phyloP scores from a whole-genome alignment of 768 basidiomycete genomes.

The Tylopilus sp. region DNA sequence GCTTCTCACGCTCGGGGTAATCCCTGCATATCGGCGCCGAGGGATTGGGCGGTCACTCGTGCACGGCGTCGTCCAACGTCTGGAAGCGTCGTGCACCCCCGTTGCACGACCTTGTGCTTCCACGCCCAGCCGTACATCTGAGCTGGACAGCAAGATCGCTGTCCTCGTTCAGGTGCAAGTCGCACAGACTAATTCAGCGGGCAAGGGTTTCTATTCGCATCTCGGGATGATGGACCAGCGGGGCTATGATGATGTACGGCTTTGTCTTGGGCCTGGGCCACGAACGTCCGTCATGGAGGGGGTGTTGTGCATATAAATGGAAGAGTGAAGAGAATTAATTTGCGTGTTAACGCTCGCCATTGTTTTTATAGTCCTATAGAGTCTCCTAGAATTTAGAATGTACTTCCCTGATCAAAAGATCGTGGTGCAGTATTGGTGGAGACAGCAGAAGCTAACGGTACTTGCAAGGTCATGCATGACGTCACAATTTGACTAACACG shows the following conservation, averaged over 20 bases:
- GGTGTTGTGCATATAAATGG: slow-evolving; percentile 20
- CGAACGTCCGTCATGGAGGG: slow-evolving; percentile 25
- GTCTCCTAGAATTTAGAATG: too few species aligned
- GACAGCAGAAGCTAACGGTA: too few species aligned
- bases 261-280: slow-evolving; percentile 15
- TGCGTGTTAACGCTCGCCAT: neutral
- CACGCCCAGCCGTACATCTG: neutral
- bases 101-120: neutral
- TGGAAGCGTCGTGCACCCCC: slow-evolving; percentile 11
- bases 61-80: slow-evolving; percentile 24
- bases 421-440: too few species aligned
- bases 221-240: slow-evolving; percentile 30
- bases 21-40: slow-evolving; percentile 24
- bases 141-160: slow-evolving; percentile 8
- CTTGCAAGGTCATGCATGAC: too few species aligned
- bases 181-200: slow-evolving; percentile 22
- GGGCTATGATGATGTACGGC: slow-evolving; percentile 3
- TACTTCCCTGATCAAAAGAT: too few species aligned
- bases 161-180: slow-evolving; percentile 29
- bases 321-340: neutral
- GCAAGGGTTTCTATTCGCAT: slow-evolving; percentile 26
- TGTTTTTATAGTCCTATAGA: neutral
- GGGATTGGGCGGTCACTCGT: slow-evolving; percentile 31
- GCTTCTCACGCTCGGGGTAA: slow-evolving; percentile 32
- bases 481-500: too few species aligned